Conservation (phyloP, 768 basidiomycete genomes). For the Mycena filopes region DNA sequence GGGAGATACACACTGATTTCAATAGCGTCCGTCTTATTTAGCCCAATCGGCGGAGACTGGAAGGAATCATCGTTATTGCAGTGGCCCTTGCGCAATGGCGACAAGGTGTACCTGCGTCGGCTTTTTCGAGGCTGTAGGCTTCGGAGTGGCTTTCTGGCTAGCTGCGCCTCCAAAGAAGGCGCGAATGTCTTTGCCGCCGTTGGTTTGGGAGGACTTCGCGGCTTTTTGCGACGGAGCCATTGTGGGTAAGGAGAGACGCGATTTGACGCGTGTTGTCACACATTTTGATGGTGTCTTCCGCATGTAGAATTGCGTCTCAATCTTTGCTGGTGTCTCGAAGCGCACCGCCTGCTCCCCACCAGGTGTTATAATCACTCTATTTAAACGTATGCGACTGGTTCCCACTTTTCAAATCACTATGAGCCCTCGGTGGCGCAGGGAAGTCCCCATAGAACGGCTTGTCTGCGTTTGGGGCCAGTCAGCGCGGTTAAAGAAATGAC, state of each 20-base stretch:
- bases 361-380: too few relatives aligned
- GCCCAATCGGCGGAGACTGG: neutral
- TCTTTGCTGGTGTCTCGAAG: too few relatives aligned
- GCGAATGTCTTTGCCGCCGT: constrained; percentile 52
- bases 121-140: neutral
- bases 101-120: constrained; percentile 9
- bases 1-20: constrained; percentile 41
- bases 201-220: constrained; percentile 35
- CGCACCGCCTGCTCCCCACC: too few relatives aligned
- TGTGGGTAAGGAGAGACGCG: neutral
- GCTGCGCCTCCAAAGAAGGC: constrained; percentile 48
- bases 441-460: constrained; percentile 65
- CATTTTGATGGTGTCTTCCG: neutral
- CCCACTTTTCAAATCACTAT: constrained; percentile 73
- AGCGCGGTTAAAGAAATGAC: neutral
- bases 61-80: neutral
- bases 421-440: constrained; percentile 71
- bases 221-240: constrained; percentile 26
- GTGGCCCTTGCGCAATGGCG: neutral
- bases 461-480: constrained; percentile 40
- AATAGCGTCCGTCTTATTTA: constrained; percentile 38
- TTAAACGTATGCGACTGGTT: constrained; percentile 80
- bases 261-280: constrained; percentile 24
- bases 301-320: too few relatives aligned
- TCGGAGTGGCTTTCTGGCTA: constrained; percentile 18